Evolutionary conservation across 2,329 filamentous ascomycete species (phyloP).

Genomic region (Xylariaceae sp.): DNA sequence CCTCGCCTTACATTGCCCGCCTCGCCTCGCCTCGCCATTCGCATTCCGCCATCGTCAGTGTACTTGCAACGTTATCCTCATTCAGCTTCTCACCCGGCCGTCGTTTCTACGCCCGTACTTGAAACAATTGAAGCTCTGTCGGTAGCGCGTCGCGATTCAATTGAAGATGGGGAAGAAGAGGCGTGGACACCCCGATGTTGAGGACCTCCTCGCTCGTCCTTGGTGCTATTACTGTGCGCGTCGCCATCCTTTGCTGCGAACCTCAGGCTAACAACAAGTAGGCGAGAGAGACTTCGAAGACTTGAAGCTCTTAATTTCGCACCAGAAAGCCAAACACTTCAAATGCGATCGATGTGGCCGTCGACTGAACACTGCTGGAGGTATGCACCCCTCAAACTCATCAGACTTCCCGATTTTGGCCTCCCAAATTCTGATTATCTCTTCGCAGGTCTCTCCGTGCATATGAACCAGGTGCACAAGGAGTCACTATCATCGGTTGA

Average conservation of each 20-base stretch:
- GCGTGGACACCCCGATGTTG: slow-evolving; percentile 77
- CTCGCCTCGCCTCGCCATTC: no score
- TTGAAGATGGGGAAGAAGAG: slow-evolving; percentile 81
- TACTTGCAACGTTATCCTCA: no score
- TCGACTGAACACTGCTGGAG: slow-evolving; percentile 89
- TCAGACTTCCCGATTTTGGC: background rate
- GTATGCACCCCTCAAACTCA: slow-evolving; percentile 43
- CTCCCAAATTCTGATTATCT: background rate
- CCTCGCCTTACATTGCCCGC: no score
- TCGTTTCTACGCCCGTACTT: no score
- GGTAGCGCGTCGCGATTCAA: background rate
- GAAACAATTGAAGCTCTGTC: no score
- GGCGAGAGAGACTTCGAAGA: slow-evolving; percentile 97
- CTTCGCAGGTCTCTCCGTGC: slow-evolving; percentile 75
- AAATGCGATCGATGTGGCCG: slow-evolving; percentile 91
- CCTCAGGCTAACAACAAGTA: slow-evolving; percentile 29
- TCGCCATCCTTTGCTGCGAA: slow-evolving; percentile 3
- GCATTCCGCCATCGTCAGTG: no score
- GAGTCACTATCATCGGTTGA: slow-evolving; percentile 83
- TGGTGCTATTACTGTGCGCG: slow-evolving; percentile 95
- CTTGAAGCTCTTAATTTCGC: slow-evolving; percentile 89
- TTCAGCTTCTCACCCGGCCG: no score
- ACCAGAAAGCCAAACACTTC: slow-evolving; percentile 99
- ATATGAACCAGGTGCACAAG: slow-evolving; percentile 99
- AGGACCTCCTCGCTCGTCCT: slow-evolving; percentile 80